These are phyloP conservation scores for Arthrobotrys iridis DNA, from an alignment of 2,329 filamentous ascomycete genomes.

Conservation along the genomic window DNA sequence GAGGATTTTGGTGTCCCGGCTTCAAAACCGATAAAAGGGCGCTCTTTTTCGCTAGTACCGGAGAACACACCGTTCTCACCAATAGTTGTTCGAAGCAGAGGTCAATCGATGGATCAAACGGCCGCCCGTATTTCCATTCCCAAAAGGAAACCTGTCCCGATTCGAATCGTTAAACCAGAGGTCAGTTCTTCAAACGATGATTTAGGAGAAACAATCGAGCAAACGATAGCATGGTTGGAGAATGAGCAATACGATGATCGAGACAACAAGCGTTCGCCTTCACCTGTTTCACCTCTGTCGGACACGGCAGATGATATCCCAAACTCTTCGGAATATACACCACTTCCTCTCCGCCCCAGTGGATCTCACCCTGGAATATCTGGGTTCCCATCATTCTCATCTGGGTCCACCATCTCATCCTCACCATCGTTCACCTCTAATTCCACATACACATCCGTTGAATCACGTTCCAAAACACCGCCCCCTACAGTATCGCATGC, in stretches of 20 bases:
- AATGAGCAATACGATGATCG: slow-evolving; percentile 39
- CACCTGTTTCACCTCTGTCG: slow-evolving; percentile 47
- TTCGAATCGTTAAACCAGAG: slow-evolving; percentile 15
- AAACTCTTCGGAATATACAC: slow-evolving; percentile 39
- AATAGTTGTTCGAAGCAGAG: slow-evolving; percentile 39
- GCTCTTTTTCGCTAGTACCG: slow-evolving; percentile 45
- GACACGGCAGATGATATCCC: slow-evolving; percentile 37
- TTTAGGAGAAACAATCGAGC: slow-evolving; percentile 48
- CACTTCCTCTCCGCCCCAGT: slow-evolving; percentile 38
- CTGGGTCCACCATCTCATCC: slow-evolving; percentile 41
- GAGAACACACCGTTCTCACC: slow-evolving; percentile 45
- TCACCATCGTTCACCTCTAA: slow-evolving; percentile 47
- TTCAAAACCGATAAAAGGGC: slow-evolving; percentile 45
- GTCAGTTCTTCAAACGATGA: slow-evolving; percentile 19
- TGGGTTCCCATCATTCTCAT: slow-evolving; percentile 48
- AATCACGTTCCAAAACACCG: slow-evolving; percentile 48
- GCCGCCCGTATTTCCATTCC: slow-evolving; percentile 35
- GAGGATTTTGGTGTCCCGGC: slow-evolving; percentile 43
- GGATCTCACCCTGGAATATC: slow-evolving; percentile 32
- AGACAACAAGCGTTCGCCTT: slow-evolving; percentile 15
- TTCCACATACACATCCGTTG: slow-evolving; percentile 50
- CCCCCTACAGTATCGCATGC: slow-evolving; percentile 16
- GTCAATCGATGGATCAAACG: slow-evolving; percentile 50
- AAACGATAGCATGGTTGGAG: slow-evolving; percentile 48
- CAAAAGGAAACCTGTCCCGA: slow-evolving; percentile 47